Percentiles rank a stretch among this genome's conserved stretches.
These are phyloP conservation scores for Acacia acuminata DNA, from an alignment of 306 rosid genomes.

Conservation along the genomic window DNA sequence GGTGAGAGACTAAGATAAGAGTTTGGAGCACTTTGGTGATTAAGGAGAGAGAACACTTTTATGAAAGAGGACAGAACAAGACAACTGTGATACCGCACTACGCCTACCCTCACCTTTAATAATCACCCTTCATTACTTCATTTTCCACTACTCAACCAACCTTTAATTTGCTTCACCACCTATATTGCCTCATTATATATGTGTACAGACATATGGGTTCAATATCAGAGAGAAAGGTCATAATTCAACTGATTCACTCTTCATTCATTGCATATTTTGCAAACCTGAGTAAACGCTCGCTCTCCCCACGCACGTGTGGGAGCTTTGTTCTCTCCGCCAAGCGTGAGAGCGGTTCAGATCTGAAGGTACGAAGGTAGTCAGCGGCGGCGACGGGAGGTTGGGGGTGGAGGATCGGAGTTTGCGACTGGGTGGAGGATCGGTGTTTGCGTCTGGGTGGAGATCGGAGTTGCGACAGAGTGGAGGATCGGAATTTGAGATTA, in stretches of 20 bases:
- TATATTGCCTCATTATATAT: neutral
- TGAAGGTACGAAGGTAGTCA: too few relatives aligned
- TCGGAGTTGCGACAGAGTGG: too few relatives aligned
- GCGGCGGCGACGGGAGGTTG: too few relatives aligned
- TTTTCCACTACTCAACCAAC: neutral
- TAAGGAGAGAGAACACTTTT: slow-evolving; percentile 28
- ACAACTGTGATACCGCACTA: slow-evolving; percentile 52
- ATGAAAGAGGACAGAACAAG: slow-evolving; percentile 38
- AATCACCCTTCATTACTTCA: neutral
- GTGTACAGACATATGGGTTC: neutral
- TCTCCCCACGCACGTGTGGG: too few relatives aligned
- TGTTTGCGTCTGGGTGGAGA: too few relatives aligned
- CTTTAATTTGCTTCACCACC: slow-evolving; percentile 26
- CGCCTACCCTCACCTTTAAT: slow-evolving; percentile 11
- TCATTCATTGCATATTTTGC: too few relatives aligned
- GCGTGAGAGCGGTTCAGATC: too few relatives aligned
- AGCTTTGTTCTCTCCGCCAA: too few relatives aligned
- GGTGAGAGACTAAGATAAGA: slow-evolving; percentile 1
- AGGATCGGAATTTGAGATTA: too few relatives aligned
- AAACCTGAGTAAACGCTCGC: too few relatives aligned
- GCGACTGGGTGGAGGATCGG: too few relatives aligned
- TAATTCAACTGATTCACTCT: neutral
- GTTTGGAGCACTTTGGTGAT: neutral
- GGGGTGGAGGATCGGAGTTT: too few relatives aligned
- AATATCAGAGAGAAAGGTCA: neutral